Evolutionary conservation across 192 early-diverging fungal species (phyloP).

Genomic region (Lobosporangium transversale): DNA sequence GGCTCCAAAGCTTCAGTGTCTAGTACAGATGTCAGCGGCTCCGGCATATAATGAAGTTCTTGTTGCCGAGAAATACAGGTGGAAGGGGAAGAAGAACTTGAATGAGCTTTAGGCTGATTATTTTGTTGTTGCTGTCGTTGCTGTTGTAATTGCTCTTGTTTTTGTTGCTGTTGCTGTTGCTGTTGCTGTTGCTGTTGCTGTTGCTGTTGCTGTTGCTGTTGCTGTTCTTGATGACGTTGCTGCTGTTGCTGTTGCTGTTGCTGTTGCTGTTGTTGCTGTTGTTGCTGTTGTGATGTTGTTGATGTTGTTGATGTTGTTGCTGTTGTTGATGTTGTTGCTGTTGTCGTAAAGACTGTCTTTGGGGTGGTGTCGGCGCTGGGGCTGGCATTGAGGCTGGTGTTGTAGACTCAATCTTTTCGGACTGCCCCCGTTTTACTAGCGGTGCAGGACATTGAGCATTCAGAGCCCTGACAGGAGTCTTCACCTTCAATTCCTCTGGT

Average conservation of each 20-base stretch:
- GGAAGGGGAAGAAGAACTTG: too few species aligned
- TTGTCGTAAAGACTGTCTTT: not conserved
- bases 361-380: not conserved
- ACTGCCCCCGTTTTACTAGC: too few species aligned
- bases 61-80: too few species aligned
- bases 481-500: too few species aligned
- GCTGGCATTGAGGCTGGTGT: not conserved
- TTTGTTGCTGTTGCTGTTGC: too few species aligned
- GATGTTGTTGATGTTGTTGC: constrained; percentile 3
- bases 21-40: not conserved
- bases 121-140: constrained; percentile 3
- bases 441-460: not conserved
- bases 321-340: constrained; percentile 4
- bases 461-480: not conserved
- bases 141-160: too few species aligned
- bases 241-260: not conserved
- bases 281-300: not conserved
- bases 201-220: not conserved
- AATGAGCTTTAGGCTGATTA: too few species aligned
- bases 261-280: not conserved
- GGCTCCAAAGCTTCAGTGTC: too few species aligned
- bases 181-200: constrained; percentile 16
- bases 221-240: not conserved
- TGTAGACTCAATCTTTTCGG: too few species aligned
- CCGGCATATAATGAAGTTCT: not conserved